Base-by-base conservation (phyloP, 2,329 filamentous ascomycete genomes). In the Diaporthe sp. region DNA sequence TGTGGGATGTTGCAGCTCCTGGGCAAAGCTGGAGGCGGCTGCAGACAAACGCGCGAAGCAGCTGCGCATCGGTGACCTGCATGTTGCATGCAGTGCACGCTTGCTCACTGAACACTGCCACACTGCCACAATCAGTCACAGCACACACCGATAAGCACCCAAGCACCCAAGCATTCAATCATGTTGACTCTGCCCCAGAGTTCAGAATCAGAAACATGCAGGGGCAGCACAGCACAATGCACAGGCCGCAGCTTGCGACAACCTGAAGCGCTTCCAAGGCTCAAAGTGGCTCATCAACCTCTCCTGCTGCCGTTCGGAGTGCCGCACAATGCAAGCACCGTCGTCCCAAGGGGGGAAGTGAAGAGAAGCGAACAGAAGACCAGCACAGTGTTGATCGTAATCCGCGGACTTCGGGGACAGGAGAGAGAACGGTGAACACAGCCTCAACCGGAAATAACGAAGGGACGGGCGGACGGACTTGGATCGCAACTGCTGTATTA, bases 381-480 rank as follows among this genome's bases (percentile, higher is more conserved):
- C 12, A 68, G 65, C 65, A 53, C 65, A 53, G 65, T 55, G 65
- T 42, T 70, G 65, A 55, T 70, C 65, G 22, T 55, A 55, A 70
- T 47, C 65, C 65, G 28, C 31, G 17, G 49, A 28, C 65, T 55
- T 42, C 65, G 25, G 47, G 65, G 65, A 55, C 47, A 68, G n/a
- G 22, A 68, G 25, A 37, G 20, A 68, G 42, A 22, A 39, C 34
- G 49, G 28, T 20, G 28, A 42, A 42, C 65, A 70, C 65, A 70
- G 65, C 65, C 65, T 70, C 65, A 70, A 55, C 34, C 49, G 65
- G 65, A 70, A 70, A 70, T 70, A 55, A 70, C 65, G 34, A 70
- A 42, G 49, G 34, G 47, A 42, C 37, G 22, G 34, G 42, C 65
- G 15, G 17, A 28, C 65, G 34, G 65, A 42, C 65, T 42, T 42